Evolutionary conservation across 345 rosid genomes (phyloP), one percentile per base, ranked within the genome.

Genomic region (Clarkia xantiana): DNA sequence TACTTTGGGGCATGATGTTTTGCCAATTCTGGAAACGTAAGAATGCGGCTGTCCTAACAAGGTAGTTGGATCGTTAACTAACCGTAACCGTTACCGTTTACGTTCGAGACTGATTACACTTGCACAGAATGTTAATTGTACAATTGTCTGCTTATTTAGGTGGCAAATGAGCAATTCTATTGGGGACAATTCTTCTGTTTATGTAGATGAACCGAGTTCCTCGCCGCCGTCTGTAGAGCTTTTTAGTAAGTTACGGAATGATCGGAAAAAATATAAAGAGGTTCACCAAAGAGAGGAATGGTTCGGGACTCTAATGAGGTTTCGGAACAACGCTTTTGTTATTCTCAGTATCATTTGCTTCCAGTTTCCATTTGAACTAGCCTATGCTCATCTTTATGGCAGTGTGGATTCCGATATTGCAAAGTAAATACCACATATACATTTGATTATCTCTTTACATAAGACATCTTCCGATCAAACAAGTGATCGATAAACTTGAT

Each of bases 21-120:
- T 81, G 83, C 69, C 94, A 90, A 74, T 90, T 83, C 63, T 86
- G 97, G 97, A 90, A 86, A 70, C 88, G 95, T 53, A 86, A 83
- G 72, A 90, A 86, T 22, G 61, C 81, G 3, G 82, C 95, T 36
- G 73, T 90, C 58, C 55, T 86, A 42, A 81, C 86, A 51, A 79
- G 94, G 95, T 80, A 68, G 34, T 53, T 17, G 47, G 14, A 12
- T 12, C 10, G 1, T 34, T 49, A 12, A 23, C 5, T 5, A 29
- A 29, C n/a, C n/a, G n/a, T n/a, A n/a, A n/a, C n/a, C n/a, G n/a
- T n/a, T n/a, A 2, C 36, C 36, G 4, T 29, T 29, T 29, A 29
- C 8, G 4, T 29, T 29, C 36, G 1, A 29, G 9, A 29, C 36
- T 29, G 36, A 29, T 0, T 22, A 22, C 3, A 22, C 25, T 22